Conservation (phyloP, 2,329 filamentous ascomycete species). For the Myriosclerotinia duriaeana region DNA sequence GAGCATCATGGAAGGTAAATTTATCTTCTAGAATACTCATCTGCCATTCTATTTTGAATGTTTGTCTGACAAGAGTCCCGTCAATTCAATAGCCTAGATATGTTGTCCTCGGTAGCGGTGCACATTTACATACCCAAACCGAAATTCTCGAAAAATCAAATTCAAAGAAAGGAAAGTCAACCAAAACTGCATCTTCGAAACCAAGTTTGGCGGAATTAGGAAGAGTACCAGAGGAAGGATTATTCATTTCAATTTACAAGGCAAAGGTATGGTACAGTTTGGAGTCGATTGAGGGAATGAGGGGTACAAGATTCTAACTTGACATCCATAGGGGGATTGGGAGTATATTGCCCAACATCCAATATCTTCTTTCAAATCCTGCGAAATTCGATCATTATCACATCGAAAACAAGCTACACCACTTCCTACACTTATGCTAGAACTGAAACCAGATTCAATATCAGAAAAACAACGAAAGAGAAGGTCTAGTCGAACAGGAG, state of each 20-base stretch:
- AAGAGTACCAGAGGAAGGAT: constrained; percentile 26
- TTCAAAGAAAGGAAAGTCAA: constrained; percentile 24
- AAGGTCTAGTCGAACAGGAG: constrained; percentile 61
- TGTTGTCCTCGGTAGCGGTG: constrained; percentile 54
- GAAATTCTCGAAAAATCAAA: constrained; percentile 42
- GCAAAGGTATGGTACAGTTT: constrained; percentile 40
- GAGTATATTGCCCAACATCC: constrained; percentile 40
- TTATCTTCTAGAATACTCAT: constrained; percentile 28
- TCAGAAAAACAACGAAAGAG: constrained; percentile 63
- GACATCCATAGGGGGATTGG: constrained; percentile 39
- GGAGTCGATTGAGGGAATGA: neutral
- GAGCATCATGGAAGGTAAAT: constrained; percentile 54
- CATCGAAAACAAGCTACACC: constrained; percentile 62
- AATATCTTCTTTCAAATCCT: constrained; percentile 39
- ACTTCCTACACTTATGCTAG: constrained; percentile 59
- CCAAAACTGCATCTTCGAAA: constrained; percentile 32
- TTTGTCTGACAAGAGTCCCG: neutral
- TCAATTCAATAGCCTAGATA: constrained; percentile 53
- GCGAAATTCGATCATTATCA: constrained; percentile 53
- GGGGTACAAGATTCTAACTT: constrained; percentile 7
- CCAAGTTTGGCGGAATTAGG: constrained; percentile 37
- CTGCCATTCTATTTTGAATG: constrained; percentile 25
- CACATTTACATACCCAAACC: constrained; percentile 48
- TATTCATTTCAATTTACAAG: constrained; percentile 42
- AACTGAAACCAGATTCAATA: constrained; percentile 50